Evolutionary conservation across 1,284 basidiomycete species (phyloP), one percentile per base, ranked within the genome.

Genomic region (Coniferiporia sulphurascens): DNA sequence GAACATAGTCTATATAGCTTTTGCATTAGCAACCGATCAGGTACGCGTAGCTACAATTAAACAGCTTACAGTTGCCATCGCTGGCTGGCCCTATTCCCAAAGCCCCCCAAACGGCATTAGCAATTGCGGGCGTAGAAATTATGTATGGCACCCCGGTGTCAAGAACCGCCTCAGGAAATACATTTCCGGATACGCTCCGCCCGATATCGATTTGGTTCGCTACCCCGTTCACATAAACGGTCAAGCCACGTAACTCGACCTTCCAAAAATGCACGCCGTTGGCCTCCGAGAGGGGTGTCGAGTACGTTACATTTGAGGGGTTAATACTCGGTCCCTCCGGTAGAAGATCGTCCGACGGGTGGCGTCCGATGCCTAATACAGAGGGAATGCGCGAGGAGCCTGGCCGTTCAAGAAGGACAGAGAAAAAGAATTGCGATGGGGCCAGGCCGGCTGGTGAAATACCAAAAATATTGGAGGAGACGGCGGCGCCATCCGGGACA

Each of bases 81-180:
- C 69, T 64, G 0, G 74, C 80, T 1, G 87, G 86, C 6, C 70
- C 66, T 17, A 89, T 73, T 1, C 83, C 85, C 53, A 87, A 70
- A 3, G 87, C 85, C n/a, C 87, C 87, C 62, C 89, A 91, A n/a
- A 91, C 86, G 4, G 76, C 86, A 65, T 90, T 85, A 13, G 88
- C 84, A n/a, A 90, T 76, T 1, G 66, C 55, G 1, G 74, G 72
- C 0, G 81, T 82, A 3, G 85, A 78, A 1, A 90, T 69, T 56
- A 90, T 88, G 19, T 80, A 64, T 0, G 88, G 86, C 0, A 84
- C 77, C 1, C 87, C 87, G 0, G 83, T 81, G 67, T 90, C 88
- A 27, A 89, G 69, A n/a, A 87, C 78, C 3, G 86, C 87, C 43
- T 77, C 80, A 0, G 85, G 85, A 41, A 71, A 77, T 10, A 67